Base-by-base conservation (phyloP, 176 grass and related monocot genomes). In the Carex littledalei region DNA sequence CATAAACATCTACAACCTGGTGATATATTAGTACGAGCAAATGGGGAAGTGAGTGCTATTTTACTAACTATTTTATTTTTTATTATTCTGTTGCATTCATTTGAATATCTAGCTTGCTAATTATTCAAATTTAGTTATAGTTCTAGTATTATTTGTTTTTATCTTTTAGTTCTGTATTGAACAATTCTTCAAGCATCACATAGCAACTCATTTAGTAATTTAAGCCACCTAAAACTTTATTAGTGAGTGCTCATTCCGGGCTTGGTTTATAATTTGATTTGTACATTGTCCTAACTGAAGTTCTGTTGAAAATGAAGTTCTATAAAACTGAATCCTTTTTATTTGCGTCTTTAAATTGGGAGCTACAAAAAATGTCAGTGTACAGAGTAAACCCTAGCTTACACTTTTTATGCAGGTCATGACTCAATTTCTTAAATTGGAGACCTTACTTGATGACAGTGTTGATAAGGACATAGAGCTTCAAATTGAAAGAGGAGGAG, bases 361-460 rank as follows among this genome's bases (percentile, higher is more conserved):
- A 63, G 63, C 41, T 65, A 8, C 47, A 21, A 52, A 83, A 43
- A 50, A 67, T 29, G 56, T 15, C 54, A 83, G 43, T 17, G 49
- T 83, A 68, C 22, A 9, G 20, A 81, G 24, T 56, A 78, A 56
- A 78, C 13, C 52, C 74, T 78, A 34, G 52, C 57, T 78, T 57
- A 78, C 22, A 78, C 74, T 56, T 74, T 78, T 84, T 71, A 53
- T 87, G 83, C 90, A 99, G 96, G 96, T 99, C 89, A 82, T 99
- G 76, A 99, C 96, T 14, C 96, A 99, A 82, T 99, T 99, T 89
- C 93, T 99, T 66, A 87, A 58, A 85, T 63, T 99, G 88, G 96
- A 99, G 85, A 95, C 87, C 37, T 89, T 95, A 92, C 93, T 99
- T 88, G 96, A 99, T 87, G 84, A 91, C 57, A 94, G 81, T 2